phyloP scores from a whole-genome alignment of 2,329 filamentous ascomycete species.

The Pleoardoris graminearum region DNA sequence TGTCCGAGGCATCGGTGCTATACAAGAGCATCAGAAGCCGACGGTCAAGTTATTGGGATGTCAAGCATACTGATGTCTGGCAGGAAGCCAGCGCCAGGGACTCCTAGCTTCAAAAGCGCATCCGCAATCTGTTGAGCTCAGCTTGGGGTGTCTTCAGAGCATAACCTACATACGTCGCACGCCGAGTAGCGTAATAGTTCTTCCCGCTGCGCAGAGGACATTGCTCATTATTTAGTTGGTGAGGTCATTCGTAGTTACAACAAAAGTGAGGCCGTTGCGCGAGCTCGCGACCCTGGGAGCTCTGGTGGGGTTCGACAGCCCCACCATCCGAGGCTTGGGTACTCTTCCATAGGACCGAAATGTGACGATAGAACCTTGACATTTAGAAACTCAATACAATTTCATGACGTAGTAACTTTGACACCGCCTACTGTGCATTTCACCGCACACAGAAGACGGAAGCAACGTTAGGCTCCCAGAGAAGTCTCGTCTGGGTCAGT shows the following conservation, averaged over 20 bases:
- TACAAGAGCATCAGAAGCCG: background rate
- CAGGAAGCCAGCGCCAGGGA: conserved; percentile 68
- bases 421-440: too few relatives aligned
- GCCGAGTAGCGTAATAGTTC: conserved; percentile 39
- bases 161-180: conserved; percentile 34
- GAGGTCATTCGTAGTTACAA: background rate
- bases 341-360: background rate
- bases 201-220: conserved; percentile 35
- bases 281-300: background rate
- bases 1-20: conserved; percentile 34
- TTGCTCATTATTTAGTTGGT: conserved; percentile 8
- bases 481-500: too few relatives aligned
- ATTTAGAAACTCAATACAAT: too few relatives aligned
- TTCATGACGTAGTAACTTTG: background rate
- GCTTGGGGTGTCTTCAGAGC: background rate
- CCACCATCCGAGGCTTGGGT: conserved; percentile 24
- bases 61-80: conserved; percentile 59
- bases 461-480: too few relatives aligned
- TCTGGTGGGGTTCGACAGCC: conserved; percentile 16
- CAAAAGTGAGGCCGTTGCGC: too few relatives aligned
- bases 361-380: background rate
- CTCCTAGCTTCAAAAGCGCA: conserved; percentile 70
- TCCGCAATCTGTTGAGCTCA: conserved; percentile 57
- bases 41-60: background rate
- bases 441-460: too few relatives aligned